Conservation (phyloP, 176 grass and related monocot genomes). For the Calamus simplicifolius region DNA sequence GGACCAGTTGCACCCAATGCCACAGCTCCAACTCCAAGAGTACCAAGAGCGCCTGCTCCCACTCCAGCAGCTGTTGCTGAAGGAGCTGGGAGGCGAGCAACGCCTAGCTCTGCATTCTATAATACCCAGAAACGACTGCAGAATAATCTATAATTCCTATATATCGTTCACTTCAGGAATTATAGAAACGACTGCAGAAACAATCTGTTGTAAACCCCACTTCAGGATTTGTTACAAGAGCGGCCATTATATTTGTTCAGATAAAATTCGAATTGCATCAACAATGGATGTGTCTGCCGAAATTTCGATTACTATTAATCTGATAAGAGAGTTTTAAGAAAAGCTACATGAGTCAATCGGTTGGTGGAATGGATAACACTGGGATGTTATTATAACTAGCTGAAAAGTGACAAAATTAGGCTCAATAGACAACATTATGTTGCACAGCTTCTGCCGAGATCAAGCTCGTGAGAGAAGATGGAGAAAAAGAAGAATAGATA, state of each 20-base stretch:
- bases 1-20: constrained; percentile 43
- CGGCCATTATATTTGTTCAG: constrained; percentile 77
- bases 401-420: no score
- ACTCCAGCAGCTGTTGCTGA: constrained; percentile 45
- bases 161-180: constrained; percentile 56
- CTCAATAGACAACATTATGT: no score
- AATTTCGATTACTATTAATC: constrained; percentile 84
- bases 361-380: no score
- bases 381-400: no score
- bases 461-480: no score
- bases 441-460: no score
- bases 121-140: constrained; percentile 65
- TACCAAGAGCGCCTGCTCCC: constrained; percentile 40
- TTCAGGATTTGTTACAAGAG: constrained; percentile 56
- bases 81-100: constrained; percentile 38
- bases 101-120: constrained; percentile 62
- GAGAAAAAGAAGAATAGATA: no score
- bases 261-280: constrained; percentile 63
- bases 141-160: constrained; percentile 79
- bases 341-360: no score
- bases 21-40: constrained; percentile 21
- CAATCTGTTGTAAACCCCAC: constrained; percentile 34
- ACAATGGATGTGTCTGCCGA: constrained; percentile 55
- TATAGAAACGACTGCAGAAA: no score
- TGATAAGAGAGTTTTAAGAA: no score